Base-by-base conservation (phyloP, 2,329 filamentous ascomycete species). In the Blumeria graminis region DNA sequence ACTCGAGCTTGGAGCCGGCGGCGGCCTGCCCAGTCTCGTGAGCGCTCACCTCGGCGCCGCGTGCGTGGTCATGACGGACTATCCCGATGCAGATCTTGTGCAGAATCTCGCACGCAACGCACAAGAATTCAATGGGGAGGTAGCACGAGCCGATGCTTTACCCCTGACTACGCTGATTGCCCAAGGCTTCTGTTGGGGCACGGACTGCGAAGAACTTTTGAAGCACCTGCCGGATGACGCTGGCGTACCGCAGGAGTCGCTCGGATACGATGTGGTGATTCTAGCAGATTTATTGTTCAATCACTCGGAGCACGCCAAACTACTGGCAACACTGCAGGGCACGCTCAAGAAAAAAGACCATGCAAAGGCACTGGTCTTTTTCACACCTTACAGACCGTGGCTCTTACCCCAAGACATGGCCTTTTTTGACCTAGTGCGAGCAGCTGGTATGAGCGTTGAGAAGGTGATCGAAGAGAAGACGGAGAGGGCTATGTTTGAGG, bases 321-420 rank as follows among this genome's bases (percentile, higher is more conserved):
- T 95, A 58, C 73, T 93, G 61, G 74, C 76, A 61, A 87, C 83
- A 3, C 77, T 95, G 58, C 72, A 76, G 63, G 67, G 76, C 64
- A 85, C 83, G 14, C 69, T 95, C 63, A 76, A 74, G 62, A 73
- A 70, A 59, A 56, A 14, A 0, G 35, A 50, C 13, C 59, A 61
- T 10, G 59, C 64, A 1, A 63, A 61, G 51, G 87, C 88, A 1
- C 77, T 89, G 63, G 88, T 95, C 7, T 93, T 95, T 68, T 96
- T 95, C 71, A 94, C 89, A 0, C 89, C 86, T 18, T 94, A 96
- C 69, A 76, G 92, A 60, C 89, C 90, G 1, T 95, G 89, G 89
- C 72, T 95, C 65, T 74, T 84, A 63, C 76, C 88, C 60, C 84
- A 87, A 68, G 92, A 94, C 64, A 73, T 94, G 66, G 77, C 76